phyloP scores from a whole-genome alignment of 305 asterid species.

The Andrographis paniculata region DNA sequence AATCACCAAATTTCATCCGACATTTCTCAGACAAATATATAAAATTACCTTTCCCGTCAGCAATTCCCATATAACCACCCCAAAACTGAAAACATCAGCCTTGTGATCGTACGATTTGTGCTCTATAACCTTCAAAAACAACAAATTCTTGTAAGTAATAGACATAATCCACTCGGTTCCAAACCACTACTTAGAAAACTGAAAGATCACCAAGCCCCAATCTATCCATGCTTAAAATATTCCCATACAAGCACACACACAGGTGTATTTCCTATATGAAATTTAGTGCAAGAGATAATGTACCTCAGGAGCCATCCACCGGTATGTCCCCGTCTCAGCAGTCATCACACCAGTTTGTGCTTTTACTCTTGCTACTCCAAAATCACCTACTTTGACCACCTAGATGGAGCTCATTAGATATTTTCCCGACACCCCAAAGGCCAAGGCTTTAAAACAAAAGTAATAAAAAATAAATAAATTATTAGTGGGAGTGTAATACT shows the following conservation, averaged over 20 bases:
- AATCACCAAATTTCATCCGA: conserved; percentile 5
- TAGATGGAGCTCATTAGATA: conserved; percentile 24
- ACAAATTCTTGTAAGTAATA: conserved; percentile 11
- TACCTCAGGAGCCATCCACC: conserved; percentile 99
- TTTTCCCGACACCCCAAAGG: conserved; percentile 10
- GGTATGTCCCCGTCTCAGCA: conserved; percentile 88
- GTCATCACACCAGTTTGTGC: conserved; percentile 88
- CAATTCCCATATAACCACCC: conserved; percentile 85
- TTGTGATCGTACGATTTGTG: conserved; percentile 87
- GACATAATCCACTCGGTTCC: background rate
- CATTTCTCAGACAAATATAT: background rate
- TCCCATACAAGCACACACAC: background rate
- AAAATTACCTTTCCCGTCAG: conserved; percentile 78
- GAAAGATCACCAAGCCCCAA: too few relatives aligned
- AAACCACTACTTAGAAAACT: too few relatives aligned
- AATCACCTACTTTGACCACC: conserved; percentile 92
- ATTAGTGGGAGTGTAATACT: conserved; percentile 5
- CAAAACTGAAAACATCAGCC: conserved; percentile 90
- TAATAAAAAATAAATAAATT: background rate
- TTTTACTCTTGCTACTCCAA: conserved; percentile 88
- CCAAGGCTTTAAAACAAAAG: background rate
- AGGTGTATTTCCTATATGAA: background rate
- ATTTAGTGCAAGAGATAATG: background rate
- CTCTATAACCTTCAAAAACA: conserved; percentile 63
- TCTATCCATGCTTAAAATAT: background rate